These are phyloP conservation scores for Fusarium lateritium DNA, from an alignment of 2,329 filamentous ascomycete genomes.

Conservation along the genomic window DNA sequence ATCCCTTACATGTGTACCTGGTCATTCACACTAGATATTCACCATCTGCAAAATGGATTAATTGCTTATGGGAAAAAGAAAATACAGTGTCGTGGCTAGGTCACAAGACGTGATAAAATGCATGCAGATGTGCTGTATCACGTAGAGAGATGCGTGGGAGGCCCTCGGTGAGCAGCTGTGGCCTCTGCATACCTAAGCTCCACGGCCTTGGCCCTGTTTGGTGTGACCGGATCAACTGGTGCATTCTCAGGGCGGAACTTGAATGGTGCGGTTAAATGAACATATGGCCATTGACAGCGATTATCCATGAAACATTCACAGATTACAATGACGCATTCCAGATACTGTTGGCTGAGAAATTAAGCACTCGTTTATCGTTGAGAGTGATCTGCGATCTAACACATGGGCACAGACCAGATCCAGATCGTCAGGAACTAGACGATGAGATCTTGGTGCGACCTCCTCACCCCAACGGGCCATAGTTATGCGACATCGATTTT, in stretches of 20 bases:
- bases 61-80: neutral
- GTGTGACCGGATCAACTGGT: neutral
- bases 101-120: neutral
- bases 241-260: neutral
- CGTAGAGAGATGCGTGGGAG: neutral
- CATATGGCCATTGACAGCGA: neutral
- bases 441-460: neutral
- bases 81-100: neutral
- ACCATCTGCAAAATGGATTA: neutral
- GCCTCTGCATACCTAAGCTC: neutral
- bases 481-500: too few species aligned
- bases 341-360: too few species aligned
- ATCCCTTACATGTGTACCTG: constrained; percentile 6
- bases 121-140: neutral
- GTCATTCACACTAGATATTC: accelerated
- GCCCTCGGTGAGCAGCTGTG: neutral
- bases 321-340: constrained; percentile 6
- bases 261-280: neutral
- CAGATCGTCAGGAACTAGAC: constrained; percentile 15
- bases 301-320: neutral
- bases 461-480: neutral
- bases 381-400: constrained; percentile 2
- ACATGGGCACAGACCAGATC: neutral
- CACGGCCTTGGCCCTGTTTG: neutral
- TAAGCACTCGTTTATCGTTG: constrained; percentile 4